Evolutionary conservation across 139 green algal genomes (phyloP).

Genomic region (Prasinococcaceae sp.): DNA sequence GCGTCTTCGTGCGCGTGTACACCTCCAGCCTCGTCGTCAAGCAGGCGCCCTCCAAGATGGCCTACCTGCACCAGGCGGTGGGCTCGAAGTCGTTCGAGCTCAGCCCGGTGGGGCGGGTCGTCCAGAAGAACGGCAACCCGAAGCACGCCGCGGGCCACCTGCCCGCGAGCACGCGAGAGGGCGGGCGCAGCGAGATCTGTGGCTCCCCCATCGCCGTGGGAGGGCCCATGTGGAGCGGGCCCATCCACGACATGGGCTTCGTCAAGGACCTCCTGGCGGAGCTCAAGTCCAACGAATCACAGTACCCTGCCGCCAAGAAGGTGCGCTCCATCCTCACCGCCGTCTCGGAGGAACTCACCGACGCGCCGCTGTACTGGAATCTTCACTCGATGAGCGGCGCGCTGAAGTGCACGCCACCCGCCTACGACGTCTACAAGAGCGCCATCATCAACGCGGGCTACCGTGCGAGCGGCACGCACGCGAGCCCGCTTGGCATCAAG

Average conservation of each 20-base stretch:
- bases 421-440: conserved; percentile 50
- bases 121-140: no score
- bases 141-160: no score
- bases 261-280: conserved; percentile 22
- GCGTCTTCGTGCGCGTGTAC: conserved; percentile 83
- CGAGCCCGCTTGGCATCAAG: conserved; percentile 78
- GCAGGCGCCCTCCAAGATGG: conserved; percentile 49
- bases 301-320: conserved; percentile 40
- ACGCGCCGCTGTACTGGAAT: conserved; percentile 34
- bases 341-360: conserved; percentile 31
- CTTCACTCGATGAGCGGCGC: conserved; percentile 65
- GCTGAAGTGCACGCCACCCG: conserved; percentile 50
- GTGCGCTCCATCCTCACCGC: conserved; percentile 58
- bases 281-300: conserved; percentile 2
- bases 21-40: conserved; percentile 54
- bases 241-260: conserved; percentile 68
- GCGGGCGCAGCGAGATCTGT: conserved; percentile 30
- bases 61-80: conserved; percentile 79
- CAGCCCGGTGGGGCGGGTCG: conserved; percentile 36
- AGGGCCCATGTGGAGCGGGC: conserved; percentile 78
- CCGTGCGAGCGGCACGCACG: conserved; percentile 64
- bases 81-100: conserved; percentile 83
- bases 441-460: conserved; percentile 66
- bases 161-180: no score
- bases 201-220: conserved; percentile 49